Base-by-base conservation (phyloP, 2,329 filamentous ascomycete genomes). In the Lasiodiplodia theobromae region DNA sequence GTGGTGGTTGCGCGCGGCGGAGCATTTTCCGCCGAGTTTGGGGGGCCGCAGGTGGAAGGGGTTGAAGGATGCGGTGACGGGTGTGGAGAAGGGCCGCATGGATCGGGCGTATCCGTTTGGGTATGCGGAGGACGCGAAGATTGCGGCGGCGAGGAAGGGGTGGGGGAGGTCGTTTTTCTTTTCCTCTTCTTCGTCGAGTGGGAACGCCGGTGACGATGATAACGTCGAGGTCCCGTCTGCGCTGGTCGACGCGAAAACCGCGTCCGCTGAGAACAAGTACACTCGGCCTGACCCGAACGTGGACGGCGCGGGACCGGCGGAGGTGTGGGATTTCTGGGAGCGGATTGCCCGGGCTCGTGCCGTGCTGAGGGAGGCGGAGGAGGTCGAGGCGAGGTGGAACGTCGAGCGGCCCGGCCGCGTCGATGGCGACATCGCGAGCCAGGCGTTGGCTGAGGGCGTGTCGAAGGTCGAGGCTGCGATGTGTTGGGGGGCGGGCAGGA, bases 11-110 rank as follows among this genome's bases (percentile, higher is more conserved):
- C 63, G 52, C 40, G 31, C 34, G 49, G 69, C 64, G 4, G 70
- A 73, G 44, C 72, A 73, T 40, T 73, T 77, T 56, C 71, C 72
- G 12, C 69, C 70, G 28, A 31, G 28, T 21, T 64, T 74, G 14
- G 69, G 70, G 23, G 71, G 71, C 51, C 67, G 72, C 37, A 69
- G 73, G 54, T 74, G 74, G 72, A 67, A 66, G 47, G 65, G 56
- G 6, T 72, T 77, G 70, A 57, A 67, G 11, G 70, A 70, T 34
- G 74, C 69, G 18, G 34, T 76, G 23, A 68, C 64, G 10, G 52
- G 21, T 11, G 44, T 69, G 12, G 54, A 64, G 28, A 54, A 40
- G 38, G 52, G 52, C 14, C 49, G 34, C 7, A 40, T 53, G 21
- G 49, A 66, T 12, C 63, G 63, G 16, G 63, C 49, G 31, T 66